Evolutionary conservation across 148 eudicot species (phyloP), one percentile per base, ranked within the genome.

Genomic region (Rhododendron mucronatum): DNA sequence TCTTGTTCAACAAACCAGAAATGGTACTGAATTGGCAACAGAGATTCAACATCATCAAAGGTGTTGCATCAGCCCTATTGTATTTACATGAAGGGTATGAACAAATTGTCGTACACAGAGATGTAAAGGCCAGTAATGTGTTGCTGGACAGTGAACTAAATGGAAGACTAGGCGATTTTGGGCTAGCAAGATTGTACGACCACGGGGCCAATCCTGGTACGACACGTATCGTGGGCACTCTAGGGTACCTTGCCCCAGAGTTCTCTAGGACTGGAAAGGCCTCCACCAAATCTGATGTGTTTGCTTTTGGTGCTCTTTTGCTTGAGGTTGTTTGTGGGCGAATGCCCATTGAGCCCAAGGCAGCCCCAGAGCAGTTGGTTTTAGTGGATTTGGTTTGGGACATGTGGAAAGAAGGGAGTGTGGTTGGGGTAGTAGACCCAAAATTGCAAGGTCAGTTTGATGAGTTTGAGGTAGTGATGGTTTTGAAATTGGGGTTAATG

Each of bases 201-300:
- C 96, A 92, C 33, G 95, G 90, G 15, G 39, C 88, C 1, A 86
- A 91, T 67, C 93, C 93, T 7, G 73, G 80, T 21, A 92, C 96
- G 1, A 92, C 96, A 4, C 83, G 85, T 4, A 91, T 90, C 23
- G 95, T 92, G 2, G 95, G 96, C 18, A 94, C 96, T 2, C 50
- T 91, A 37, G 96, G 95, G 37, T 94, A 92, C 76, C 83, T 92
- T 8, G 93, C 95, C 0, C 96, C 96, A 3, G 95, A 92, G 85
- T 84, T 85, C 16, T 51, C 91, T 1, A 85, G 87, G 57, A 92
- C 91, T 1, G 93, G 95, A 1, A 91, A 86, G 88, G 91, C 93
- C 63, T 91, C 93, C 13, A 87, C 91, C 2, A 84, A 88, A 23
- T 88, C 94, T 0, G 96, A 94, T 82, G 90, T 94, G 65, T 94